Evolutionary conservation across 2,329 filamentous ascomycete species (phyloP).

Genomic region (Cytospora paraplurivora): DNA sequence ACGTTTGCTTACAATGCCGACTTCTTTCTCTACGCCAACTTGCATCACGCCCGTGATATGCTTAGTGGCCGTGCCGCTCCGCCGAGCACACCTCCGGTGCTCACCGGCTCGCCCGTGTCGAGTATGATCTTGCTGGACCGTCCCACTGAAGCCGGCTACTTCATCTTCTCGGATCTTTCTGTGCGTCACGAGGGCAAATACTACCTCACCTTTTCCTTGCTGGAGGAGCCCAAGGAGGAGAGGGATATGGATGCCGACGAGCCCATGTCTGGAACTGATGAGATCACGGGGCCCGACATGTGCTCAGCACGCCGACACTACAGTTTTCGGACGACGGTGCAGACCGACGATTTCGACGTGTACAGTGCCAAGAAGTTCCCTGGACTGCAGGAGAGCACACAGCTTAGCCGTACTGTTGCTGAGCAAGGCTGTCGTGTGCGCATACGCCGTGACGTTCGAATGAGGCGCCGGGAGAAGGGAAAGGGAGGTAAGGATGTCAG

Average conservation of each 20-base stretch:
- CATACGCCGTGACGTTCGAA: slow-evolving; percentile 75
- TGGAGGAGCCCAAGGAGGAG: slow-evolving; percentile 86
- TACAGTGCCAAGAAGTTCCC: slow-evolving; percentile 99
- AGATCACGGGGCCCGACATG: slow-evolving; percentile 37
- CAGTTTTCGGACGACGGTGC: slow-evolving; percentile 39
- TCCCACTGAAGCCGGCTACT: slow-evolving; percentile 79
- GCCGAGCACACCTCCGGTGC: slow-evolving; percentile 75
- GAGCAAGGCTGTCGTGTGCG: slow-evolving; percentile 97
- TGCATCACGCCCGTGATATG: slow-evolving; percentile 82
- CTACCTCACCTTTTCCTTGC: slow-evolving; percentile 86
- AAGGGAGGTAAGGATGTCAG: slow-evolving; percentile 36
- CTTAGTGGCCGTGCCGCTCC: slow-evolving; percentile 73
- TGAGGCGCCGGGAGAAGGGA: slow-evolving; percentile 53
- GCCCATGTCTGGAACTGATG: slow-evolving; percentile 38
- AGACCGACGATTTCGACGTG: slow-evolving; percentile 83
- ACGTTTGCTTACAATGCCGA: slow-evolving; percentile 95
- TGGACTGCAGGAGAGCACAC: slow-evolving; percentile 85
- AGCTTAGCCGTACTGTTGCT: slow-evolving; percentile 84
- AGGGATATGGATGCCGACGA: slow-evolving; percentile 70
- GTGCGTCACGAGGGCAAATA: slow-evolving; percentile 95
- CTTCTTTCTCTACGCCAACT: slow-evolving; percentile 93
- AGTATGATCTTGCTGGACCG: slow-evolving; percentile 96
- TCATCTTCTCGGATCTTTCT: slow-evolving; percentile 95
- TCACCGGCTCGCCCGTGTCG: slow-evolving; percentile 92
- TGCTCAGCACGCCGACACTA: slow-evolving; percentile 21